Percentiles rank a stretch among this genome's conserved stretches.
These are phyloP conservation scores for Capsicum pubescens DNA, from an alignment of 257 asterid genomes.

Conservation along the genomic window DNA sequence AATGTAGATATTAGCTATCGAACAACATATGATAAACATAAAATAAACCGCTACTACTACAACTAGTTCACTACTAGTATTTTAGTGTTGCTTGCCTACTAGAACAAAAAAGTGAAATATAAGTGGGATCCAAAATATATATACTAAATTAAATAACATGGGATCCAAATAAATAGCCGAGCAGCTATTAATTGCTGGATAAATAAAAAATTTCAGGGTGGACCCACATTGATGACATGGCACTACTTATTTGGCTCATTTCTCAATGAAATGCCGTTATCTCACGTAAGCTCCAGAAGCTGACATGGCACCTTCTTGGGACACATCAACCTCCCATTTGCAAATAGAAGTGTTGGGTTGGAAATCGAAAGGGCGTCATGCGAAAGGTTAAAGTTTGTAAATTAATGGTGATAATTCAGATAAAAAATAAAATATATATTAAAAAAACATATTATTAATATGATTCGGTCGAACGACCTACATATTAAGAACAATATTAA, in stretches of 20 bases:
- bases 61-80: background rate
- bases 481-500: too few relatives aligned
- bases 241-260: conserved; percentile 42
- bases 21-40: too few relatives aligned
- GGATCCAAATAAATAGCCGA: background rate
- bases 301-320: conserved; percentile 53
- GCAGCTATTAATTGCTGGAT: conserved; percentile 12
- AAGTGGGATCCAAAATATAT: background rate
- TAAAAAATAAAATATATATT: too few relatives aligned
- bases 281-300: conserved; percentile 37
- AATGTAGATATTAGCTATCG: too few relatives aligned
- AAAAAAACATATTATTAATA: too few relatives aligned
- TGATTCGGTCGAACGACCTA: too few relatives aligned
- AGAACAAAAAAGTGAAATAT: background rate
- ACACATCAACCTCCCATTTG: conserved; percentile 19
- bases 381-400: too few relatives aligned
- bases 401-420: too few relatives aligned
- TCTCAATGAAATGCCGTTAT: conserved; percentile 48
- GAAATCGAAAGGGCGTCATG: too few relatives aligned
- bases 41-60: too few relatives aligned
- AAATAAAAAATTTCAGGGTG: background rate
- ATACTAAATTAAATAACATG: background rate
- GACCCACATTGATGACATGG: conserved; percentile 31
- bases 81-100: background rate
- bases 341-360: too few relatives aligned